phyloP scores from a whole-genome alignment of 306 rosid species.

The Purshia tridentata region DNA sequence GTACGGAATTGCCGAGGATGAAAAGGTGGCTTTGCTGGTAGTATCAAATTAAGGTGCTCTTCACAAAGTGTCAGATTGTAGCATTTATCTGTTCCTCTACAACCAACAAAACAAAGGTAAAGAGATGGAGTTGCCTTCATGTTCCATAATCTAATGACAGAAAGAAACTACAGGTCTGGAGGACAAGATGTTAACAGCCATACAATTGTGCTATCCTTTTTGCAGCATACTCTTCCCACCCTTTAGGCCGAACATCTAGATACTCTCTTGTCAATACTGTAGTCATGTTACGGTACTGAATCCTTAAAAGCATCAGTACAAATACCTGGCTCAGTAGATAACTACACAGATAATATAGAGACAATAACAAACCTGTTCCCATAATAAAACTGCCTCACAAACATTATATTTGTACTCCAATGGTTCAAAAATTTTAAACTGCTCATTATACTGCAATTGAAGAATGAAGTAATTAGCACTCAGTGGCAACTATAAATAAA shows the following conservation, averaged over 20 bases:
- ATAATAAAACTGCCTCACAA: slow-evolving; percentile 77
- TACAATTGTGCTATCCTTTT: slow-evolving; percentile 92
- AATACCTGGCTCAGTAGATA: slow-evolving; percentile 5
- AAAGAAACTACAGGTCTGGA: slow-evolving; percentile 4
- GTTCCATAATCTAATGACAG: slow-evolving; percentile 8
- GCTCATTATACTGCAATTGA: slow-evolving; percentile 74
- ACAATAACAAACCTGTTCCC: slow-evolving; percentile 85
- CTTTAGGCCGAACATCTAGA: slow-evolving; percentile 81
- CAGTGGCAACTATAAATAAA: background rate
- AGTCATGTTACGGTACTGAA: slow-evolving; percentile 96
- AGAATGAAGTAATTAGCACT: slow-evolving; percentile 27
- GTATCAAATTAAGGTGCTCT: slow-evolving; percentile 77
- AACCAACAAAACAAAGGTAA: slow-evolving; percentile 20
- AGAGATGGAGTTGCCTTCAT: slow-evolving; percentile 9
- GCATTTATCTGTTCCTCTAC: slow-evolving; percentile 76
- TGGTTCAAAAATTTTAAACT: slow-evolving; percentile 82
- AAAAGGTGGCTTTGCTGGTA: slow-evolving; percentile 88
- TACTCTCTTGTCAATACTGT: slow-evolving; percentile 93
- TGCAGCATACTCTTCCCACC: slow-evolving; percentile 90
- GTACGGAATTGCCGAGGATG: slow-evolving; percentile 77
- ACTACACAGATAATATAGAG: slow-evolving; percentile 14
- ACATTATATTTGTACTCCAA: slow-evolving; percentile 74
- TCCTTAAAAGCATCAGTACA: slow-evolving; percentile 34
- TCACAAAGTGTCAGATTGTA: slow-evolving; percentile 77
- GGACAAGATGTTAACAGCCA: slow-evolving; percentile 21